Base-by-base conservation (phyloP, 257 asterid genomes). In the Catharanthus roseus region DNA sequence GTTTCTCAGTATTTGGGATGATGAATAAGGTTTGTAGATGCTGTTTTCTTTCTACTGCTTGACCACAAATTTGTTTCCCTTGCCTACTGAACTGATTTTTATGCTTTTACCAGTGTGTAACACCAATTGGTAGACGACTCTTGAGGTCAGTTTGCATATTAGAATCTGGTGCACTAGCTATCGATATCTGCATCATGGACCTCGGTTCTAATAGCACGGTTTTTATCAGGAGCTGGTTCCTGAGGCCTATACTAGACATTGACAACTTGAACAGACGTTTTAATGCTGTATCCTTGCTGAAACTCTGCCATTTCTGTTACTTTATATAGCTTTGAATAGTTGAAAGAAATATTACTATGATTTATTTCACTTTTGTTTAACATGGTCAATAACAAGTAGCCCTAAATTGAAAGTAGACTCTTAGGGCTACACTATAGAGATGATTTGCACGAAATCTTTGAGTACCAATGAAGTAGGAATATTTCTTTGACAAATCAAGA, bases 1-100 rank as follows among this genome's bases (percentile, higher is more conserved):
- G 99, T 83, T 93, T 93, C 84, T 93, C 99, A 28, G 87, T 93
- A 45, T 93, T 85, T 72, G 97, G 97, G 80, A 91, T 91, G 99
- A 89, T 93, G 99, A 89, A 93, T 86, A 93, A 93, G 99, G 99
- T 93, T 16, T 74, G 80, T 55, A 63, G 51, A 71, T 65, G 51
- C 69, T 73, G 53, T 53, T 67, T 41, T 21, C 42, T 65, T 74
- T 79, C 51, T 51, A 50, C 51, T 76, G 49, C 70, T 47, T 78
- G 50, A 49, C 44, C 39, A 66, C 65, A 79, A 72, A n/a, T 71
- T 64, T 68, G 24, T 75, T 72, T 66, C 12, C 19, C 18, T 49
- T 61, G 49, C 64, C 58, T 45, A 38, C 57, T 68, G 73, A 71
- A 79, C 78, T 82, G 74, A 78, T 69, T 29, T 76, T 78, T 65